These are phyloP conservation scores for Zygoascus ofunaensis DNA, from an alignment of 805 yeast genomes.

Conservation along the genomic window DNA sequence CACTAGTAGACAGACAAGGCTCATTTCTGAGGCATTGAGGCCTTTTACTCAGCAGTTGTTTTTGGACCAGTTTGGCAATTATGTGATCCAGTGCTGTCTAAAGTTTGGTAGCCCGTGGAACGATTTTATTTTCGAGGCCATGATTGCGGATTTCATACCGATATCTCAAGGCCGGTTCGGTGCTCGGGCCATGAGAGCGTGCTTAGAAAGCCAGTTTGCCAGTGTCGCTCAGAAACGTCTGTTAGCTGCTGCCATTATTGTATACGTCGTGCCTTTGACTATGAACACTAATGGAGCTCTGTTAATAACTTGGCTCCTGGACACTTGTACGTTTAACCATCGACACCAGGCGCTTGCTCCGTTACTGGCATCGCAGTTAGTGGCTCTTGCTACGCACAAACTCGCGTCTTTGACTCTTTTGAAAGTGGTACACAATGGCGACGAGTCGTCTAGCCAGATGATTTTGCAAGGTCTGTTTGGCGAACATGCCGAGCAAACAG, in stretches of 20 bases:
- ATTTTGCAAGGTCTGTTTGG: conserved; percentile 57
- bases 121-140: conserved; percentile 79
- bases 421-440: conserved; percentile 58
- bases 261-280: conserved; percentile 69
- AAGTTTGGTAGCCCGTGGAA: conserved; percentile 84
- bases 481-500: conserved; percentile 29
- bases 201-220: conserved; percentile 70
- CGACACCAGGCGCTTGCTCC: conserved; percentile 60
- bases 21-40: conserved; percentile 60
- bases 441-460: conserved; percentile 48
- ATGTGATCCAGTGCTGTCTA: conserved; percentile 88
- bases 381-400: conserved; percentile 64
- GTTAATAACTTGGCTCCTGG: conserved; percentile 88
- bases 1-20: conserved; percentile 50
- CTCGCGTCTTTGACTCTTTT: conserved; percentile 75
- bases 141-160: conserved; percentile 65
- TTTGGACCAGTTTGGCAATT: conserved; percentile 94
- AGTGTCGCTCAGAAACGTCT: conserved; percentile 59
- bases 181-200: conserved; percentile 88
- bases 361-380: conserved; percentile 52
- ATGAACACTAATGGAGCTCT: conserved; percentile 81
- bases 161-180: conserved; percentile 89
- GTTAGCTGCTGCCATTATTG: conserved; percentile 67
- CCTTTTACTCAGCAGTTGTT: conserved; percentile 80
- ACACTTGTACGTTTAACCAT: conserved; percentile 61